Evolutionary conservation across 2,329 filamentous ascomycete genomes (phyloP).

Genomic region (Pleochaeta shiraiana): DNA sequence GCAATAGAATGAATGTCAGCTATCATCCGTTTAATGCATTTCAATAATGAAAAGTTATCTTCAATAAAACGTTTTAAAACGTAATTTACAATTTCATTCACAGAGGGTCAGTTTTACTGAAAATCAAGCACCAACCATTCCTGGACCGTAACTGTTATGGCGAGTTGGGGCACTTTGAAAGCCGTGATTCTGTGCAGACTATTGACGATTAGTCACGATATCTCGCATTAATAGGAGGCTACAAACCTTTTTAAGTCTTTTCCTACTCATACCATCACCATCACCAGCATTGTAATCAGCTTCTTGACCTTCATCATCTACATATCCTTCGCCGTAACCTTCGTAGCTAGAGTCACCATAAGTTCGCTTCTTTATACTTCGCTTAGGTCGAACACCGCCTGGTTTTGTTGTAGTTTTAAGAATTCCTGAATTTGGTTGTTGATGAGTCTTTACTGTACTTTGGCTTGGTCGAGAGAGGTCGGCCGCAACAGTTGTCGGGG

Average conservation of each 20-base stretch:
- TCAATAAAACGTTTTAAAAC: no score
- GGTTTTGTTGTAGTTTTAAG: conserved; percentile 7
- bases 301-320: conserved; percentile 41
- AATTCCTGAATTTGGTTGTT: conserved; percentile 7
- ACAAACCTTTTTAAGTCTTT: conserved; percentile 43
- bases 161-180: conserved; percentile 14
- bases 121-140: conserved; percentile 33
- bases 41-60: no score
- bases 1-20: no score
- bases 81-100: not conserved
- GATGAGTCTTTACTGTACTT: conserved; percentile 8
- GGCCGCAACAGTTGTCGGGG: conserved; percentile 5
- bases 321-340: conserved; percentile 50
- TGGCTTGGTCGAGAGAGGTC: conserved; percentile 5
- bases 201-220: conserved; percentile 12
- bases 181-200: conserved; percentile 12
- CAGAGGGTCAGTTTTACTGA: no score
- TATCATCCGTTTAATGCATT: no score
- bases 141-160: conserved; percentile 29
- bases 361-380: conserved; percentile 48
- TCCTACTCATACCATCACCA: conserved; percentile 34
- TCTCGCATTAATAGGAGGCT: conserved; percentile 6
- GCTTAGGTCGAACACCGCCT: conserved; percentile 31
- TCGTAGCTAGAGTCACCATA: conserved; percentile 57
- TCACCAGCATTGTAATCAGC: conserved; percentile 51